Percentiles rank a stretch among this genome's conserved stretches.
phyloP scores from a whole-genome alignment of 805 yeast species.

The Ogataea pilisensis region DNA sequence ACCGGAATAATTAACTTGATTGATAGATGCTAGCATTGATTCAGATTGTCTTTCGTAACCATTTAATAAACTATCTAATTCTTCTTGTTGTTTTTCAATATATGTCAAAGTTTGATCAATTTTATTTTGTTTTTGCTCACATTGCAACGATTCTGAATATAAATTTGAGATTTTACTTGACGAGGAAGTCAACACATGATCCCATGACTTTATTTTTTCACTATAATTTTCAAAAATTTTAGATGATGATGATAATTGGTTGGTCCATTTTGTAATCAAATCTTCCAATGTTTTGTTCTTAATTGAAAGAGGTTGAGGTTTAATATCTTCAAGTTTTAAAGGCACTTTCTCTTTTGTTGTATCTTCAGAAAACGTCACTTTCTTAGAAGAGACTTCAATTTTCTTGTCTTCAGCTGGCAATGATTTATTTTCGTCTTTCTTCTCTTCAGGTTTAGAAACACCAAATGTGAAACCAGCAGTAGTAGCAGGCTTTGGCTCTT shows the following conservation, averaged over 20 bases:
- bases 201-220: slow-evolving; percentile 78
- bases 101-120: slow-evolving; percentile 85
- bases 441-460: slow-evolving; percentile 13
- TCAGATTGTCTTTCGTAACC: slow-evolving; percentile 78
- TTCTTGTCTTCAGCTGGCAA: slow-evolving; percentile 14
- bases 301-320: slow-evolving; percentile 68
- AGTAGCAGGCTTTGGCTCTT: slow-evolving; percentile 18
- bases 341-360: slow-evolving; percentile 28
- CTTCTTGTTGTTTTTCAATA: slow-evolving; percentile 89
- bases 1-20: slow-evolving; percentile 17
- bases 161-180: slow-evolving; percentile 80
- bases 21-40: slow-evolving; percentile 36
- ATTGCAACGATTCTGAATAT: slow-evolving; percentile 71
- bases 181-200: slow-evolving; percentile 72
- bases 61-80: slow-evolving; percentile 74
- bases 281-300: slow-evolving; percentile 93
- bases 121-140: slow-evolving; percentile 79
- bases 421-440: slow-evolving; percentile 8
- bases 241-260: slow-evolving; percentile 70
- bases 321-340: slow-evolving; percentile 48
- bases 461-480: slow-evolving; percentile 7
- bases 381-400: slow-evolving; percentile 13
- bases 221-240: slow-evolving; percentile 74
- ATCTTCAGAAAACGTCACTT: slow-evolving; percentile 27
- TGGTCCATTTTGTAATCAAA: slow-evolving; percentile 88